Evolutionary conservation across 768 basidiomycete species (phyloP).

Genomic region (Trametes punicea): DNA sequence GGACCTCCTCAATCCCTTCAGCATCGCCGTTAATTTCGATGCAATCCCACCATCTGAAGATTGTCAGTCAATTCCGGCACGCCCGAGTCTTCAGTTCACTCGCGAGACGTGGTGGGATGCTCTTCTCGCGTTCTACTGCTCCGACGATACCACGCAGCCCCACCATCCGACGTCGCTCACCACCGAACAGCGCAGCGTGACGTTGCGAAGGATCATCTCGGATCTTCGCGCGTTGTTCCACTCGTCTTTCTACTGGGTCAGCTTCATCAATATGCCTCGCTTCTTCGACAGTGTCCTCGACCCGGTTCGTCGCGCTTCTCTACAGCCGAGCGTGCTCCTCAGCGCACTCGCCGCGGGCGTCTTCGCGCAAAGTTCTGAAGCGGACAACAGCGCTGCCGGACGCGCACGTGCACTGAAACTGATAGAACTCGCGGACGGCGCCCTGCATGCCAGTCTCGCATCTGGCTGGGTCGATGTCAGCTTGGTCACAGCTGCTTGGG

Average conservation of each 20-base stretch:
- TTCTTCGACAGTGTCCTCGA: conserved; percentile 61
- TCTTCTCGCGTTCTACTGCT: conserved; percentile 51
- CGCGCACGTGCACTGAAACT: conserved; percentile 56
- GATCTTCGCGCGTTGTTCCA: conserved; percentile 66
- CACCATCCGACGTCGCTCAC: not conserved
- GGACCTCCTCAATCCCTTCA: not conserved
- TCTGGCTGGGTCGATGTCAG: conserved; percentile 70
- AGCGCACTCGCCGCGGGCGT: conserved; percentile 59
- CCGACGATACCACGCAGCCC: not conserved
- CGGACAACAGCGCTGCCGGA: conserved; percentile 44
- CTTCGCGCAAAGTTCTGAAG: conserved; percentile 66
- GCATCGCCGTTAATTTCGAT: not conserved
- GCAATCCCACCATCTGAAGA: not conserved
- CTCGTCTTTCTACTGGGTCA: conserved; percentile 65
- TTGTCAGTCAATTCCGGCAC: conserved; percentile 26
- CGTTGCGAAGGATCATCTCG: conserved; percentile 41
- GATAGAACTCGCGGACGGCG: conserved; percentile 62
- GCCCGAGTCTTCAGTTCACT: conserved; percentile 63
- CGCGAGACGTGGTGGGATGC: conserved; percentile 81
- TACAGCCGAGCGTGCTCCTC: conserved; percentile 67
- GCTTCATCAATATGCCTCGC: conserved; percentile 66
- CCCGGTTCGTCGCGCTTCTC: conserved; percentile 43
- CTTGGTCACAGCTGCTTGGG: conserved; percentile 68
- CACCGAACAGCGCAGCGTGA: conserved; percentile 39
- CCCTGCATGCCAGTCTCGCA: conserved; percentile 66